These are phyloP conservation scores for Chalciporus piperatus DNA, from an alignment of 768 basidiomycete species.

Conservation along the genomic window DNA sequence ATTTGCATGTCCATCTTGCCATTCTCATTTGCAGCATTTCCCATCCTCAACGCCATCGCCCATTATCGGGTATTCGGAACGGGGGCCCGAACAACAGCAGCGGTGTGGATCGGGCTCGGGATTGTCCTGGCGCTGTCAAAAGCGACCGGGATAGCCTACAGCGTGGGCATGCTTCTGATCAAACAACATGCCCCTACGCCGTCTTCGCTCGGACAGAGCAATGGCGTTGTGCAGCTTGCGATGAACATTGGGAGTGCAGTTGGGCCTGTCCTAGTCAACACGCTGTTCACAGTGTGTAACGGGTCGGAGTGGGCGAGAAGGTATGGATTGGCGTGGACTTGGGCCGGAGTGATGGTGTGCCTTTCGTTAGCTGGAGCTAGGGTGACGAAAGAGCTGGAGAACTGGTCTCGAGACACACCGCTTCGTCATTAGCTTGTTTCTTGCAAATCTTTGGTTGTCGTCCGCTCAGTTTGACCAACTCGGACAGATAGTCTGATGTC, in stretches of 20 bases:
- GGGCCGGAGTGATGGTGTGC: slow-evolving; percentile 13
- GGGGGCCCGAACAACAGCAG: slow-evolving; percentile 8
- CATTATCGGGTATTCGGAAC: slow-evolving; percentile 27
- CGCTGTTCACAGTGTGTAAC: slow-evolving; percentile 18
- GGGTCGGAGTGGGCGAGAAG: slow-evolving; percentile 9
- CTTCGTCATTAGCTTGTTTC: too few species aligned
- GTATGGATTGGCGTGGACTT: slow-evolving; percentile 11
- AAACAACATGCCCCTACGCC: slow-evolving; percentile 48
- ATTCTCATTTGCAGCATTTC: slow-evolving; percentile 45
- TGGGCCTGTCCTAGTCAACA: slow-evolving; percentile 42
- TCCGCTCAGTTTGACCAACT: too few species aligned
- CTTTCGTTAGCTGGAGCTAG: slow-evolving; percentile 9
- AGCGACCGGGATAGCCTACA: slow-evolving; percentile 23
- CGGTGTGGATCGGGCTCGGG: slow-evolving; percentile 49
- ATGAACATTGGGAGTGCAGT: slow-evolving; percentile 54
- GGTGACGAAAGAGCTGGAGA: slow-evolving; percentile 1
- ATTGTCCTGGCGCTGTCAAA: slow-evolving; percentile 38
- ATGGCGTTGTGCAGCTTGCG: slow-evolving; percentile 57
- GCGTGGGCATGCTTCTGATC: slow-evolving; percentile 59
- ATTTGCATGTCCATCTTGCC: slow-evolving; percentile 55
- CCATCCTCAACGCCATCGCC: slow-evolving; percentile 50
- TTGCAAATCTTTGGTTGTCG: too few species aligned
- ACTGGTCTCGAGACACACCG: too few species aligned
- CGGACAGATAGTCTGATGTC: too few species aligned
- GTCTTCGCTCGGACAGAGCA: slow-evolving; percentile 51